A percentile compares a stretch with the other conserved stretches of the same genome.
phyloP scores from a whole-genome alignment of 2,329 filamentous ascomycete species.

The Cercospora sesami region DNA sequence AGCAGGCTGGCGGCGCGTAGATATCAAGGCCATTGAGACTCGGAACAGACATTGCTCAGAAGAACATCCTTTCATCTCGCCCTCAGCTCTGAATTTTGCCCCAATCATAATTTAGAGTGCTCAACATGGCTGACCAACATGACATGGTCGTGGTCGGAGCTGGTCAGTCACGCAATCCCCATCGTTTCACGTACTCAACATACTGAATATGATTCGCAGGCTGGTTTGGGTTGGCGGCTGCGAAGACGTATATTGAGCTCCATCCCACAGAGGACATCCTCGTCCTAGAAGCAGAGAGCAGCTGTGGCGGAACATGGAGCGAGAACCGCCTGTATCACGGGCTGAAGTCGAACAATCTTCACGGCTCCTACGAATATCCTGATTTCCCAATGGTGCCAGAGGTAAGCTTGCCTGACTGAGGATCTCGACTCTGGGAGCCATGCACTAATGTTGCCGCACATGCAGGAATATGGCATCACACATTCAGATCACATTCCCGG shows the following conservation, averaged over 20 bases:
- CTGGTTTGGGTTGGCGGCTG: slow-evolving; percentile 50
- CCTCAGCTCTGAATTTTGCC: neutral
- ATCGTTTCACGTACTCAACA: slow-evolving; percentile 2
- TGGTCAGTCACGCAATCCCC: slow-evolving; percentile 43
- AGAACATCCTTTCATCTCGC: neutral
- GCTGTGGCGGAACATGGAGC: slow-evolving; percentile 69
- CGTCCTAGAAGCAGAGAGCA: slow-evolving; percentile 45
- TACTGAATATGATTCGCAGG: slow-evolving; percentile 31
- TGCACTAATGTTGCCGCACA: neutral
- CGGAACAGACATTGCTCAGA: neutral
- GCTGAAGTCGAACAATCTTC: slow-evolving; percentile 71
- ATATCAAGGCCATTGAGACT: slow-evolving; percentile 16
- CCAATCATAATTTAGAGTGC: neutral
- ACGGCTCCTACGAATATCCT: slow-evolving; percentile 70
- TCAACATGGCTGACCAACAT: slow-evolving; percentile 24
- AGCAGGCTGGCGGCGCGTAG: slow-evolving; percentile 11
- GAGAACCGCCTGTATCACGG: slow-evolving; percentile 61
- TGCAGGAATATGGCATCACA: slow-evolving; percentile 46
- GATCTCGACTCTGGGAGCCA: neutral
- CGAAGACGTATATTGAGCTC: slow-evolving; percentile 51
- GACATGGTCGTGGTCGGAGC: slow-evolving; percentile 48
- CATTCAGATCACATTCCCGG: slow-evolving; percentile 53
- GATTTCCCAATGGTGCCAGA: slow-evolving; percentile 66
- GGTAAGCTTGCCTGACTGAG: neutral
- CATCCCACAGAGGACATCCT: slow-evolving; percentile 45